phyloP scores from a whole-genome alignment of 805 yeast genomes.

The Cyberlindnera mississippiensis region DNA sequence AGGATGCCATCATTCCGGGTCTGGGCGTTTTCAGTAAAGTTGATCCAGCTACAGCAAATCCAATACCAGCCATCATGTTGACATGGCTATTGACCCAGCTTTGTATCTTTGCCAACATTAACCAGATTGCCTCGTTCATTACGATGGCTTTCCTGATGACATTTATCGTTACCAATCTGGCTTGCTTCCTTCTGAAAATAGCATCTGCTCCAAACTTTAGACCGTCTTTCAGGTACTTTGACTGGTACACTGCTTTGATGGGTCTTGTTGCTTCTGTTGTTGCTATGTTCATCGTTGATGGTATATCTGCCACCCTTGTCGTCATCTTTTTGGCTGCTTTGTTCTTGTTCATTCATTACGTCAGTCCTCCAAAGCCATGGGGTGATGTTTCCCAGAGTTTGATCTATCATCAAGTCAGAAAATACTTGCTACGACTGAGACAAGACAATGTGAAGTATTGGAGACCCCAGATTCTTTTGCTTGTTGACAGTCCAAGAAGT shows the following conservation, averaged over 20 bases:
- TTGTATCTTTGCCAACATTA: constrained; percentile 85
- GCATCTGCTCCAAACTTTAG: constrained; percentile 98
- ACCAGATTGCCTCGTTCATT: constrained; percentile 89
- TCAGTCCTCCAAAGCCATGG: constrained; percentile 94
- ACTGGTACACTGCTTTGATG: constrained; percentile 69
- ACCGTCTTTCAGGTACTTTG: constrained; percentile 89
- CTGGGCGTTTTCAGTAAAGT: constrained; percentile 55
- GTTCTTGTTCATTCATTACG: constrained; percentile 78
- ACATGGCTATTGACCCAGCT: constrained; percentile 84
- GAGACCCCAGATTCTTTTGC: constrained; percentile 90
- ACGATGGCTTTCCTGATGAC: constrained; percentile 98
- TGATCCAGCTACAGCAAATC: constrained; percentile 45
- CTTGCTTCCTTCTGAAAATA: constrained; percentile 81
- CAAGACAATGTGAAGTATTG: constrained; percentile 96
- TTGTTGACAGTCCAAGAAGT: constrained; percentile 89
- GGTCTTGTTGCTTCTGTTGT: constrained; percentile 68
- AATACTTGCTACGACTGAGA: constrained; percentile 74
- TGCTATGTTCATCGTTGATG: constrained; percentile 96
- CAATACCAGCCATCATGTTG: constrained; percentile 59
- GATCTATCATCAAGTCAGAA: constrained; percentile 94
- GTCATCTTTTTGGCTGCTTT: constrained; percentile 60
- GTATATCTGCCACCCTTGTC: constrained; percentile 77
- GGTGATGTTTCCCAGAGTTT: constrained; percentile 97
- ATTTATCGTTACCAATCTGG: constrained; percentile 87
- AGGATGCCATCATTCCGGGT: constrained; percentile 85